Conservation (phyloP, 1,284 basidiomycete species). For the Irpex rosettiformis region DNA sequence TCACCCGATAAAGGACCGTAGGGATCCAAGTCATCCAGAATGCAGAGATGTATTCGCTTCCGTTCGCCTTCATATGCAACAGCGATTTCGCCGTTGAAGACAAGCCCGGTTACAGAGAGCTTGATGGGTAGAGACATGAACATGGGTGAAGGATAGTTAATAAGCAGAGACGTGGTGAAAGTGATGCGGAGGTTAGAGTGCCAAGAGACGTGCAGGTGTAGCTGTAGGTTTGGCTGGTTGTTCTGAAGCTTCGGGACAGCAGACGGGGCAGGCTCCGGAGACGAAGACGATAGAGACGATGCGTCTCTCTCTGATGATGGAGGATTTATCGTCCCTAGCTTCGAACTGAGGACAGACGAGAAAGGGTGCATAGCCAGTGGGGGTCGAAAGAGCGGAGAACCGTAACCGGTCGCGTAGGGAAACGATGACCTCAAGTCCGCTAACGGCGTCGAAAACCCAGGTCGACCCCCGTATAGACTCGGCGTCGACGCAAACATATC, state of each 20-base stretch:
- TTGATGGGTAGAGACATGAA: conserved; percentile 98
- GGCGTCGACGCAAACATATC: conserved; percentile 61
- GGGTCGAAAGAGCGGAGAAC: conserved; percentile 26
- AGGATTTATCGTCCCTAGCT: neutral
- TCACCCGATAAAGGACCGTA: conserved; percentile 62
- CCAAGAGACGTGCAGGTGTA: conserved; percentile 75
- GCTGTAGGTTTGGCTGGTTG: conserved; percentile 65
- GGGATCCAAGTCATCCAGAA: conserved; percentile 83
- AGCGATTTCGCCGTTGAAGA: conserved; percentile 85
- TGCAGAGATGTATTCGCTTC: conserved; percentile 80
- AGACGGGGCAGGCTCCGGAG: conserved; percentile 1
- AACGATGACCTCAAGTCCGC: conserved; percentile 28
- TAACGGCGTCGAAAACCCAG: conserved; percentile 46
- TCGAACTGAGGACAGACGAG: conserved; percentile 2
- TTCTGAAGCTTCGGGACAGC: conserved; percentile 2
- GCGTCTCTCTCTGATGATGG: neutral
- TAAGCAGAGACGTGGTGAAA: conserved; percentile 88
- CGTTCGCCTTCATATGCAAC: conserved; percentile 88
- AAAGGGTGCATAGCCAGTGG: conserved; percentile 14
- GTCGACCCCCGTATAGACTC: conserved; percentile 36
- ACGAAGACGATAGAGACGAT: neutral
- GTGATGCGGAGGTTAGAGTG: conserved; percentile 77
- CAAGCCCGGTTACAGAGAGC: conserved; percentile 83
- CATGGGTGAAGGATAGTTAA: conserved; percentile 92
- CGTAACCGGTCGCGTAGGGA: conserved; percentile 27